Evolutionary conservation across 2,329 filamentous ascomycete genomes (phyloP).

Genomic region (Pseudocercospora musae): DNA sequence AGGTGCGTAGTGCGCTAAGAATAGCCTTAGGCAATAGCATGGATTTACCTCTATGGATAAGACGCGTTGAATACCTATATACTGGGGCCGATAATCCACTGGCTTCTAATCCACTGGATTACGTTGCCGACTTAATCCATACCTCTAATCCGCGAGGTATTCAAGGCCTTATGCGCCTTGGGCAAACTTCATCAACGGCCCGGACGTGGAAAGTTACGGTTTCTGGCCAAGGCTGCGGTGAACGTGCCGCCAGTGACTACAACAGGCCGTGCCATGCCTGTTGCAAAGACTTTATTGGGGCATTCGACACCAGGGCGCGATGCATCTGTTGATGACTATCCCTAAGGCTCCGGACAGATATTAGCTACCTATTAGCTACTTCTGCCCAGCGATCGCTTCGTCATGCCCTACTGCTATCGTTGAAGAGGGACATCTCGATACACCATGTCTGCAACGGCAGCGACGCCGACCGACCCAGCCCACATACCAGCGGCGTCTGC

Average conservation of each 20-base stretch:
- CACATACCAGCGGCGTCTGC: slow-evolving; percentile 11
- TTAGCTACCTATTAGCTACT: not conserved
- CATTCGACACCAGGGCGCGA: not conserved
- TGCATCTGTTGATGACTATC: not conserved
- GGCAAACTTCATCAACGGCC: not conserved
- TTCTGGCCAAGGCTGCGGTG: not conserved
- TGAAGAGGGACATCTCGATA: not conserved
- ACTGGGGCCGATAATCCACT: too few relatives aligned
- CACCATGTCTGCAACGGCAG: not conserved
- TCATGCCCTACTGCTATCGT: not conserved
- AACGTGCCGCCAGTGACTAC: not conserved
- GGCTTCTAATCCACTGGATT: too few relatives aligned
- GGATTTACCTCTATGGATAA: too few relatives aligned
- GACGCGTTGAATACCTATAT: too few relatives aligned
- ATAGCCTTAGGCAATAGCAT: too few relatives aligned
- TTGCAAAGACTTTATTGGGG: not conserved
- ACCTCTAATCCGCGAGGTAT: too few relatives aligned
- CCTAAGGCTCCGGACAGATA: not conserved
- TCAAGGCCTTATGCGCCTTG: too few relatives aligned
- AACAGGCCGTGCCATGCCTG: not conserved
- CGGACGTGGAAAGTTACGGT: not conserved
- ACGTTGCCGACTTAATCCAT: too few relatives aligned
- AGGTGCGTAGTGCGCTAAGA: too few relatives aligned
- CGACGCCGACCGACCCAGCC: not conserved
- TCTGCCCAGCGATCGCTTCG: not conserved